Evolutionary conservation across 768 basidiomycete species (phyloP).

Genomic region (Lentinula sp.): DNA sequence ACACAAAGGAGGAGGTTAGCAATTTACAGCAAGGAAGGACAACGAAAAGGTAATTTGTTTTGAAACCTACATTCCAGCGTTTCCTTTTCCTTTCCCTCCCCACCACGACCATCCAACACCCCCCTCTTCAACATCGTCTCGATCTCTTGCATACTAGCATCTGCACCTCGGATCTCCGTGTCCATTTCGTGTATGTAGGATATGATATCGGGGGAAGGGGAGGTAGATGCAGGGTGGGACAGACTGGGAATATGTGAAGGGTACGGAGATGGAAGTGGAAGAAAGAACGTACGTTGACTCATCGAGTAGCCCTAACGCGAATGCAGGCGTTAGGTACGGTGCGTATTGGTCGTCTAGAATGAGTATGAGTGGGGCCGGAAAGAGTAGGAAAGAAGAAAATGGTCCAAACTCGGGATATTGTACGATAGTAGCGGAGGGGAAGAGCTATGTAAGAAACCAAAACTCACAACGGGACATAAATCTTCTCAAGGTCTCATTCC

Average conservation of each 20-base stretch:
- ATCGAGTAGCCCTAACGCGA: constrained; percentile 62
- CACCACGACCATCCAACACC: constrained; percentile 55
- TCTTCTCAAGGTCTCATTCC: constrained; percentile 64
- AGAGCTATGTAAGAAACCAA: background rate
- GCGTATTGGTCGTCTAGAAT: constrained; percentile 69
- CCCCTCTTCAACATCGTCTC: constrained; percentile 64
- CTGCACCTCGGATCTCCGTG: constrained; percentile 75
- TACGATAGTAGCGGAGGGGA: background rate
- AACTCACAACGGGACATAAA: constrained; percentile 72
- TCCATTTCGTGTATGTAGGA: constrained; percentile 76
- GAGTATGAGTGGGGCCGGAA: background rate
- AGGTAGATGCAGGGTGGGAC: background rate
- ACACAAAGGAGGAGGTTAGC: background rate
- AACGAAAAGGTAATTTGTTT: background rate
- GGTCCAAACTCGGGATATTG: no score
- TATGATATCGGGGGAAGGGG: constrained; percentile 43
- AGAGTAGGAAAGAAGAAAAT: no score
- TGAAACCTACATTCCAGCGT: constrained; percentile 40
- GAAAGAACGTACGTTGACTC: constrained; percentile 47
- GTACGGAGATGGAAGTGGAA: background rate
- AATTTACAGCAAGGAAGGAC: background rate
- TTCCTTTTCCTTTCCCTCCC: constrained; percentile 20
- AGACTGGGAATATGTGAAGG: constrained; percentile 34
- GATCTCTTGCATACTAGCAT: constrained; percentile 78
- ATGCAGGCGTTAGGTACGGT: constrained; percentile 66